Evolutionary conservation across 2,329 filamentous ascomycete species (phyloP), one percentile per base, ranked within the genome.

Genomic region (Cladosporium sp.): DNA sequence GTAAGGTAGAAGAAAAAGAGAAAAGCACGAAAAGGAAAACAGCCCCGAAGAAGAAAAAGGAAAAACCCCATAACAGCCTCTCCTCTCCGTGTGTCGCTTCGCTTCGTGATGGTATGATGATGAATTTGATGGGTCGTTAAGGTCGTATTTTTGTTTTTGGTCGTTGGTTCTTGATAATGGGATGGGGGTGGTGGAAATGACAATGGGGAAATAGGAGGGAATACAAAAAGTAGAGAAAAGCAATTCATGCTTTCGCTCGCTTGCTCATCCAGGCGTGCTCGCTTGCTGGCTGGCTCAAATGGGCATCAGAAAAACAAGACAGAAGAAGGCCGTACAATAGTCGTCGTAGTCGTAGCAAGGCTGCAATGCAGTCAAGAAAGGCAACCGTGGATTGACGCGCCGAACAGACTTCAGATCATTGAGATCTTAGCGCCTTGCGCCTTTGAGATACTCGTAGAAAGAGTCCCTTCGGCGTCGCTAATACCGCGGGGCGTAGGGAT

Each of bases 401-500:
- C 21, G 33, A 26, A 21, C 4, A 40, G n/a, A 16, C 21, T 40
- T 57, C 21, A 28, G 33, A 57, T 28, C 55, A n/a, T 40, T 33
- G 33, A 26, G 31, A 21, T 33, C 28, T 21, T 23, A 53, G 28
- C 11, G 16, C 26, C 62, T 29, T 10, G 46, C 53, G 14, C 62
- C 62, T 28, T 55, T 12, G 29, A 55, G 11, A 28, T 55, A 18
- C n/a, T 33, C 28, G n/a, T 29, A 29, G 31, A 12, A 18, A 29
- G 52, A 33, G 18, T n/a, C 28, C 31, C 44, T 57, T 21, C 29
- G 63, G 40, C 55, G 55, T 46, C 33, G 56, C 63, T 65, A 65
- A 56, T 60, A 52, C 55, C 63, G 55, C 23, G 50, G 50, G 56
- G 73, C 73, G 67, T 76, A 76, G 5, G 74, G 74, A 65, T 76